Base-by-base conservation (phyloP, 73 alveolate species). In the Halteria grandinella region DNA sequence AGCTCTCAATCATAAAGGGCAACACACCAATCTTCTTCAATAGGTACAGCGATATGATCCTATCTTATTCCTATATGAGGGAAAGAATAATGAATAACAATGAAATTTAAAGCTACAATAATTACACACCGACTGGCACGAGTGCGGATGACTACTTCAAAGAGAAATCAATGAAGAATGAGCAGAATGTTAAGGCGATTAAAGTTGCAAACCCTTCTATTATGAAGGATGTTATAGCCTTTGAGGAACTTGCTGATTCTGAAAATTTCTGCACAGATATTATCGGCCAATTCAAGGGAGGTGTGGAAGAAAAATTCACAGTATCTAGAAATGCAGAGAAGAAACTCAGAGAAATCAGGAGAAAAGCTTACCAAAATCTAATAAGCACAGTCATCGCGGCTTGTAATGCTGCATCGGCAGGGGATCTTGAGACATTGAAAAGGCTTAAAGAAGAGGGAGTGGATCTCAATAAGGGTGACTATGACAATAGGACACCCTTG, bases 11-110 rank as follows among this genome's bases (percentile, higher is more conserved):
- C 5, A 39, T 41, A 28, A 4, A 6, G 2, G 18, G 3, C 12
- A 11, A 27, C 7, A 14, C 32, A 7, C 69, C 80, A 5, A 25
- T 5, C 7, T 44, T 66, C 37, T 66, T n/a, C 29, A 23, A 66
- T n/a, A 43, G 80, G 11, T 47, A 66, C 29, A 2, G 55, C n/a
- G 32, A 66, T 66, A 6, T 66, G 25, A 66, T 66, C 24, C 80
- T 66, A 6, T 66, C 80, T 36, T 66, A 15, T 36, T 20, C 43
- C 21, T 44, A 45, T 34, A 17, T 44, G 21, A 41, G 66, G 31
- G 80, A 66, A 25, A 4, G 28, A 45, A 66, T 66, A 51, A n/a
- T 66, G 4, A 44, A 10, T 44, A 3, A 25, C 21, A 10, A 34
- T 7, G 3, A 24, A 2, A 8, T 1, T 11, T 24, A 32, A 2